Evolutionary conservation across 1,139 yeast species (phyloP), one percentile per base, ranked within the genome.

Genomic region (Yamadazyma songkhlaensis): DNA sequence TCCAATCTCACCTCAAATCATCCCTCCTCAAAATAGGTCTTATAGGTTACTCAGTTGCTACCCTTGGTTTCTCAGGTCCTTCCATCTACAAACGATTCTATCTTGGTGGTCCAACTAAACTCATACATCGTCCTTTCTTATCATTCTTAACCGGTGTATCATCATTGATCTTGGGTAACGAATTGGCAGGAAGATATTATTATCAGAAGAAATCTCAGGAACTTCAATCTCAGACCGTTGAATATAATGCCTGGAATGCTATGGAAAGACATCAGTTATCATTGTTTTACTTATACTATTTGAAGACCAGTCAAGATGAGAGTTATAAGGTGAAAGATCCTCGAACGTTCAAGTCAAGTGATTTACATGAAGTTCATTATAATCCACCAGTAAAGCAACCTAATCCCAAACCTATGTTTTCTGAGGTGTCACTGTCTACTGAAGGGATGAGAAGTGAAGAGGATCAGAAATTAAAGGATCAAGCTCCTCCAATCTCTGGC

Each of bases 191-290:
- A 4, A 55, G 53, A 41, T 56, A 57, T 37, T 54, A 52, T 26
- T 65, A 60, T 44, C 41, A 45, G 12, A 42, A 51, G 23, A 48
- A 55, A 36, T 45, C 53, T 6, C 28, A 44, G 8, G 29, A 41
- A 1, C 4, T 31, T 2, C 25, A 29, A 23, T 3, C 27, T 11
- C 31, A 25, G 9, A 25, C 37, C 6, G 3, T 24, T 11, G 60
- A 56, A 42, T 45, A 48, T 25, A 44, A 50, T 4, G 69, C 60
- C 10, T 71, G 75, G 75, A 57, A 57, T 39, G 43, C 65, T 6
- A 60, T 70, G 60, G 69, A 64, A 33, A 59, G 58, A 33, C 66
- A 60, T 38, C 70, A 62, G 34, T 55, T 66, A 3, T 60, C 67
- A 3, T 47, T 65, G 34, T 69, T 63, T 45, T 64, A 55, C 39